These are phyloP conservation scores for Penicillium macrosclerotiorum DNA, from an alignment of 495 filamentous ascomycete species.

Conservation along the genomic window DNA sequence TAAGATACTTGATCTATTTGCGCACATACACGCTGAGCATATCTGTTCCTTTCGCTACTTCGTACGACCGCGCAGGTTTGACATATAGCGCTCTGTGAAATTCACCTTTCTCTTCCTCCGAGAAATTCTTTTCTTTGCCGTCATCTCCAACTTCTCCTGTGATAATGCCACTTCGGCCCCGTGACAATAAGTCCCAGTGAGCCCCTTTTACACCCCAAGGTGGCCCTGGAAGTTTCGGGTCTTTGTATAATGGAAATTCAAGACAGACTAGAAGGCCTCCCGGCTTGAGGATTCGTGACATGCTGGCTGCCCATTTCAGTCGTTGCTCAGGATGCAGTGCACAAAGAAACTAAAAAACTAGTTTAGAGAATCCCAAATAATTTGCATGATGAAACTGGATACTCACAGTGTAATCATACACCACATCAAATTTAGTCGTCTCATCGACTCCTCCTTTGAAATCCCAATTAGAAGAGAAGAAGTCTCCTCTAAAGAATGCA, in stretches of 20 bases:
- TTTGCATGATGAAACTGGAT: background rate
- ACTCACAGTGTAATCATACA: constrained; percentile 76
- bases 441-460: constrained; percentile 18
- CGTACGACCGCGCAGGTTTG: constrained; percentile 25
- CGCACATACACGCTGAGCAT: constrained; percentile 27
- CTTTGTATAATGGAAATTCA: constrained; percentile 43
- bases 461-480: constrained; percentile 58
- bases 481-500: constrained; percentile 60
- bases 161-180: constrained; percentile 20
- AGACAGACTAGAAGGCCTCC: constrained; percentile 40
- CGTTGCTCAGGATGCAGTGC: constrained; percentile 39
- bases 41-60: constrained; percentile 22
- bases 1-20: constrained; percentile 6
- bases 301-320: constrained; percentile 30
- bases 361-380: background rate
- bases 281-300: constrained; percentile 27
- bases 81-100: constrained; percentile 21
- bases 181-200: constrained; percentile 31
- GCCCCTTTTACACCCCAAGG: constrained; percentile 37
- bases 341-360: constrained; percentile 33
- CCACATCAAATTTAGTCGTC: constrained; percentile 58
- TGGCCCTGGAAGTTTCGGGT: constrained; percentile 33
- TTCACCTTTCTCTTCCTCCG: background rate
- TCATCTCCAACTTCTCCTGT: background rate
- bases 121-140: background rate